These are phyloP conservation scores for Aureobasidium leucospermi DNA, from an alignment of 2,329 filamentous ascomycete genomes.

Conservation along the genomic window DNA sequence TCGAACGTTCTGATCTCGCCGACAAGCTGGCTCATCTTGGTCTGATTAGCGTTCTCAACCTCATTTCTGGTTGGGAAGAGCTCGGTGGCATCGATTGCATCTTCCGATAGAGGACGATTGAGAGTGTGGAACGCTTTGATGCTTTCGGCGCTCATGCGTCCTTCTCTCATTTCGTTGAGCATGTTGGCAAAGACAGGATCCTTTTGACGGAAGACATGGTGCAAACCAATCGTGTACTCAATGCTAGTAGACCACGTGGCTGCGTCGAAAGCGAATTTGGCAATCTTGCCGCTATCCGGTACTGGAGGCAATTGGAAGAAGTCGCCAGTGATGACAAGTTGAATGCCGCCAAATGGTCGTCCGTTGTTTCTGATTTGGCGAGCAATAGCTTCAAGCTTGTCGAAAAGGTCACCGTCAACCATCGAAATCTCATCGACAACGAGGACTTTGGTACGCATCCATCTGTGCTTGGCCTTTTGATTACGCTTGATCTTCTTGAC, in stretches of 20 bases:
- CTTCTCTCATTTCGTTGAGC: conserved; percentile 96
- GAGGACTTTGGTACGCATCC: conserved; percentile 80
- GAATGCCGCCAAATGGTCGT: conserved; percentile 89
- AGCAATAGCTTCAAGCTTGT: conserved; percentile 87
- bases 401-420: conserved; percentile 95
- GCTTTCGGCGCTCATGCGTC: conserved; percentile 68
- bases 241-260: conserved; percentile 87
- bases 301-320: conserved; percentile 97
- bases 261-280: conserved; percentile 90
- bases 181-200: conserved; percentile 85
- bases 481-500: conserved; percentile 89
- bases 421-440: conserved; percentile 96
- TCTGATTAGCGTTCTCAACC: conserved; percentile 78
- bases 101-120: conserved; percentile 60
- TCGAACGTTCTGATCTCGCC: conserved; percentile 63
- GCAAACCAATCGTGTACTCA: conserved; percentile 89
- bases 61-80: conserved; percentile 86
- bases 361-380: conserved; percentile 82
- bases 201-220: conserved; percentile 92
- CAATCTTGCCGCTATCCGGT: conserved; percentile 64
- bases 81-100: conserved; percentile 77
- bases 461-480: conserved; percentile 77
- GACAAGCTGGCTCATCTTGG: conserved; percentile 62
- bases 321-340: conserved; percentile 90
- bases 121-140: conserved; percentile 69